Evolutionary conservation across 345 rosid genomes (phyloP), one percentile per base, ranked within the genome.

Genomic region (Heritiera fomes): DNA sequence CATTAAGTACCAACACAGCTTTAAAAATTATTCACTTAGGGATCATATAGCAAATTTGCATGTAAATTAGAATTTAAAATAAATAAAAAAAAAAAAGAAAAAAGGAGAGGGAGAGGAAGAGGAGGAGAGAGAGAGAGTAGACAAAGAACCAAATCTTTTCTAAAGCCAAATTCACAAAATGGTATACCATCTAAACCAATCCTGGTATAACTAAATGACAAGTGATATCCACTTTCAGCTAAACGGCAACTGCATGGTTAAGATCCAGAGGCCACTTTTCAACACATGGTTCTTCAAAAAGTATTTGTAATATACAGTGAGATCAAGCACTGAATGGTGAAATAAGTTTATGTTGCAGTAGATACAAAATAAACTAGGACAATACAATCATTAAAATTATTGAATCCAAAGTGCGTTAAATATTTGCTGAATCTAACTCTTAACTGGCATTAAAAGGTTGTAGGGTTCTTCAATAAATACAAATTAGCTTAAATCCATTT

Each of bases 101-200:
- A 34, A 3, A 6, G 0, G 30, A 38, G 18, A 1, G 20, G 1
- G 46, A 30, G 23, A 52, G 20, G 14, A 8, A 52, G 41, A 14
- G 38, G 7, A 6, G 0, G 32, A 38, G 18, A 2, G 23, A 2
- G 47, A 32, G 30, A 53, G 13, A 15, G 15, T 34, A 50, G 60
- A 49, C 14, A 50, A 49, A 71, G n/a, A 71, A 34, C 38, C 15
- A 71, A 72, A 53, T 34, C 30, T 72, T 72, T 63, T 72, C 60
- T 38, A 34, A 38, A 72, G 76, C 47, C 49, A 72, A 34, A 34
- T 55, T 72, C 32, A 18, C 50, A 55, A 73, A 73, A 71, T 71
- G 23, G 47, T 71, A 50, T 30, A 12, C 43, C 11, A 50, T 49
- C 40, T 71, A 71, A 70, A 4, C 43, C 71, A 43, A 49, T 28